Base-by-base conservation (phyloP, 768 basidiomycete species). In the Russula sp. region DNA sequence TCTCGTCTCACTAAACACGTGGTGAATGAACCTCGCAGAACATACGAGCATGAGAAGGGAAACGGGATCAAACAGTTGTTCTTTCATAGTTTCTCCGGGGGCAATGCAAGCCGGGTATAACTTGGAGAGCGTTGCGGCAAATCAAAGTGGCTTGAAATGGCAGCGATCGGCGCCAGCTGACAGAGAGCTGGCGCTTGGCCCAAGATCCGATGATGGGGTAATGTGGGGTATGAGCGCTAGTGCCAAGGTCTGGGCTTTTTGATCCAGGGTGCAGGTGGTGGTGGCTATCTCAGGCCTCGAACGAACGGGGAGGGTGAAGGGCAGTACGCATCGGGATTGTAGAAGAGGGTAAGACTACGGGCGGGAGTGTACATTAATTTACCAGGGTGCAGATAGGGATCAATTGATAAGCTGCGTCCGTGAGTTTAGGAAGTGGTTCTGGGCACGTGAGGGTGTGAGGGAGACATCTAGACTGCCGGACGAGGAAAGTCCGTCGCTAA, bases 181-280 rank as follows among this genome's bases (percentile, higher is more conserved):
- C 55, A 38, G 14, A n/a, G 25, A 14, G 14, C 48, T 7, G 34
- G 56, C 56, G 50, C 56, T 58, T 47, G 45, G n/a, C 1, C 11
- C 42, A 46, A 32, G 49, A 38, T 45, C 61, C 50, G 56, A 46
- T 45, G 50, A 57, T 62, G 61, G 61, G 61, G 56, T 52, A 51
- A 18, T 62, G 61, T 47, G 61, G 61, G 61, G 61, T 58, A 61
- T 47, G 48, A 46, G 56, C 61, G 61, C 56, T 49, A 35, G 10
- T 18, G n/a, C n/a, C 34, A 22, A 20, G 41, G 61, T 58, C 61
- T 62, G 61, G 61, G 20, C 61, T n/a, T 62, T 52, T 32, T 16
- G 13, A 39, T 38, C 35, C 16, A 38, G 47, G 42, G 22, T 45
- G 18, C n/a, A 50, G n/a, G n/a, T n/a, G n/a, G n/a, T n/a, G 38